These are phyloP conservation scores for Neltuma alba DNA, from an alignment of 306 rosid species.

Conservation along the genomic window DNA sequence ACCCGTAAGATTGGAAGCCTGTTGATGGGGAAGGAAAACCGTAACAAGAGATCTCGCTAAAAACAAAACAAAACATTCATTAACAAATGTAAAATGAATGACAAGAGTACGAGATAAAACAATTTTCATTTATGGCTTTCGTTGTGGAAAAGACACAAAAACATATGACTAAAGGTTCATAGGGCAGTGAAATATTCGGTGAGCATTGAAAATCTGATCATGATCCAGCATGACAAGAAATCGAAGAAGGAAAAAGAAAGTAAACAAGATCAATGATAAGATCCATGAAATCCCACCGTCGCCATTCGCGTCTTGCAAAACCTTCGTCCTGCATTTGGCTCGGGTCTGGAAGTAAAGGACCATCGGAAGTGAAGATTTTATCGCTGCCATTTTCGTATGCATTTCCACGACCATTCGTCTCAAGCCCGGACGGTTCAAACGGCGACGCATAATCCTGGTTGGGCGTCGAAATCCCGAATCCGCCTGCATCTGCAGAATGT, in stretches of 20 bases:
- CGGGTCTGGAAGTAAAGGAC: constrained; percentile 56
- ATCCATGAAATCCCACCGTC: constrained; percentile 53
- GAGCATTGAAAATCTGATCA: background rate
- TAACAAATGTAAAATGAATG: background rate
- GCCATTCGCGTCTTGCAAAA: constrained; percentile 60
- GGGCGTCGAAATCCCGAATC: constrained; percentile 51
- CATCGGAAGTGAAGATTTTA: constrained; percentile 44
- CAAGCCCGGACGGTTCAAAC: constrained; percentile 41
- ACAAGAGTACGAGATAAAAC: background rate
- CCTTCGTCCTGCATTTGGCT: constrained; percentile 67
- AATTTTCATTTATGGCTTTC: background rate
- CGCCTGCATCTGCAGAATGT: constrained; percentile 46
- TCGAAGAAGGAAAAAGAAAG: background rate
- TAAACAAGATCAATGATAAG: background rate
- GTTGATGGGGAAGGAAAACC: background rate
- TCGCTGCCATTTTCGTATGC: constrained; percentile 15
- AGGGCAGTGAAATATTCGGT: too few relatives aligned
- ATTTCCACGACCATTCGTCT: constrained; percentile 18
- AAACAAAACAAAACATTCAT: background rate
- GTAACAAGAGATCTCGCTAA: background rate
- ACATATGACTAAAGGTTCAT: background rate
- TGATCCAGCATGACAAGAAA: background rate
- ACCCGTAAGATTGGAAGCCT: background rate
- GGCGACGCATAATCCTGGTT: constrained; percentile 58
- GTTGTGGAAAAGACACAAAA: background rate